Evolutionary conservation across 2,329 filamentous ascomycete genomes (phyloP).

Genomic region (Berkeleyomyces rouxiae): DNA sequence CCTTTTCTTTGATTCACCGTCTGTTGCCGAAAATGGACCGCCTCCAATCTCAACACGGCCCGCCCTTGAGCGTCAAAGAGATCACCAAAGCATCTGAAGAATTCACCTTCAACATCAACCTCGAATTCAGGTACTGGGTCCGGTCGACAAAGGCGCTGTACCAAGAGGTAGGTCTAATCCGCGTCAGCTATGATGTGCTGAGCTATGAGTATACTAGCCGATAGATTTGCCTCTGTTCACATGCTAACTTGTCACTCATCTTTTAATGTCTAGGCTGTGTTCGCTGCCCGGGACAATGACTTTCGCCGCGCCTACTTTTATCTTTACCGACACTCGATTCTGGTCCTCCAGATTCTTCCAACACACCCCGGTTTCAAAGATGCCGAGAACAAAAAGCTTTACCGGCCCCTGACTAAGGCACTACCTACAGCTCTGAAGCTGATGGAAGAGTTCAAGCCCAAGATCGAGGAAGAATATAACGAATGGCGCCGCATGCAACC

Average conservation of each 20-base stretch:
- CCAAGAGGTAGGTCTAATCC: slow-evolving; percentile 46
- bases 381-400: slow-evolving; percentile 44
- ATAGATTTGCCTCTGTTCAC: slow-evolving; percentile 15
- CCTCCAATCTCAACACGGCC: slow-evolving; percentile 3
- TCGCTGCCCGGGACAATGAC: slow-evolving; percentile 75
- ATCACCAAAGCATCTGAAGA: slow-evolving; percentile 59
- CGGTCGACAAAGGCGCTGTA: slow-evolving; percentile 63
- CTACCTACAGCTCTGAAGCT: slow-evolving; percentile 45
- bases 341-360: slow-evolving; percentile 62
- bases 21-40: not conserved
- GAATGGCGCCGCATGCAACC: slow-evolving; percentile 42
- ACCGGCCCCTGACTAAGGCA: slow-evolving; percentile 35
- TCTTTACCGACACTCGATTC: slow-evolving; percentile 71
- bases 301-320: slow-evolving; percentile 79
- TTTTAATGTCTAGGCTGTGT: slow-evolving; percentile 44
- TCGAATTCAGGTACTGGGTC: slow-evolving; percentile 67
- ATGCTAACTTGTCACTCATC: not conserved
- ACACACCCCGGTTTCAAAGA: slow-evolving; percentile 60
- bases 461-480: slow-evolving; percentile 55
- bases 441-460: slow-evolving; percentile 64
- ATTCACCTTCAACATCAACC: slow-evolving; percentile 64
- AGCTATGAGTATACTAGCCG: not conserved
- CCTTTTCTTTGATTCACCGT: not conserved
- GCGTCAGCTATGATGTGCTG: not conserved
- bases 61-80: slow-evolving; percentile 47